Evolutionary conservation across 1,284 basidiomycete genomes (phyloP).

Genomic region (Sporisorium graminicola): DNA sequence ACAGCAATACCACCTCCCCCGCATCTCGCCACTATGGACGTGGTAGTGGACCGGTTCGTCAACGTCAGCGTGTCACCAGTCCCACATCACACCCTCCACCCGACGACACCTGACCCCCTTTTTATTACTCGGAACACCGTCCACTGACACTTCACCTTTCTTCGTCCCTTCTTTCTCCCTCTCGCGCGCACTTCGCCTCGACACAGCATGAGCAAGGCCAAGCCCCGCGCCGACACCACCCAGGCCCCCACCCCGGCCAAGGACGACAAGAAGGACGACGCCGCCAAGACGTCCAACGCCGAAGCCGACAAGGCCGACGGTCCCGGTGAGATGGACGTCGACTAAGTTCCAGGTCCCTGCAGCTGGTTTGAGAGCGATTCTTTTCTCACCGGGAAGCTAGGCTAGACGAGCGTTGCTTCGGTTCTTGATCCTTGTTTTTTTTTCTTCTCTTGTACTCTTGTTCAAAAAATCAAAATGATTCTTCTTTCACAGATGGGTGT

Average conservation of each 20-base stretch:
- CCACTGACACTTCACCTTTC: slow-evolving; percentile 7
- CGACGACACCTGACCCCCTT: too few species aligned
- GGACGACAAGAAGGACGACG: slow-evolving; percentile 41
- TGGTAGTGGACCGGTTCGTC: slow-evolving; percentile 8
- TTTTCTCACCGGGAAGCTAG: too few species aligned
- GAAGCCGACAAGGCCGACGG: slow-evolving; percentile 41
- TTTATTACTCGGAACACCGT: too few species aligned
- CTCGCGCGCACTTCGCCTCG: background rate
- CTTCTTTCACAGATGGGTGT: too few species aligned
- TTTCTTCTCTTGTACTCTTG: too few species aligned
- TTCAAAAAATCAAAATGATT: too few species aligned
- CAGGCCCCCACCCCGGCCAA: slow-evolving; percentile 53
- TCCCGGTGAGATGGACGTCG: slow-evolving; percentile 67
- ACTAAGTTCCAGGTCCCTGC: slow-evolving; percentile 25
- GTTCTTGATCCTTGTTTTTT: too few species aligned
- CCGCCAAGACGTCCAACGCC: slow-evolving; percentile 5
- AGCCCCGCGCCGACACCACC: slow-evolving; percentile 55
- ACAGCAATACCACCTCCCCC: background rate
- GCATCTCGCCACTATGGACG: background rate
- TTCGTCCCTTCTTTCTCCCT: background rate
- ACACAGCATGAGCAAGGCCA: slow-evolving; percentile 60
- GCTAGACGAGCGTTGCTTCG: too few species aligned
- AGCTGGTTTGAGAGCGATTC: too few species aligned
- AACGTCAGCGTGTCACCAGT: slow-evolving; percentile 19
- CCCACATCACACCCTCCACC: too few species aligned